phyloP scores from a whole-genome alignment of 2,329 filamentous ascomycete genomes.

The Chaetomium globosum region DNA sequence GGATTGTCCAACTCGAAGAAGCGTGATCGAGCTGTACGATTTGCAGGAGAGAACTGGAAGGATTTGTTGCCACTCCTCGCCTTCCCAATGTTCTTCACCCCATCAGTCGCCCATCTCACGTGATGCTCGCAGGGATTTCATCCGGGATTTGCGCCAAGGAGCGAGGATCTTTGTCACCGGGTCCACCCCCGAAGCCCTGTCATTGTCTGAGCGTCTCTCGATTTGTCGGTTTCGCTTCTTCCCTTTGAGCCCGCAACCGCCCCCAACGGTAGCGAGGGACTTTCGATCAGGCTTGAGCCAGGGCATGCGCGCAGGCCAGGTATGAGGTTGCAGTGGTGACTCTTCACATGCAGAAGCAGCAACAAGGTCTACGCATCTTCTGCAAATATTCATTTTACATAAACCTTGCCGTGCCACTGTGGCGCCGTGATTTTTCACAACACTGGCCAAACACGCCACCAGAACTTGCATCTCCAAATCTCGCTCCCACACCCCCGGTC shows the following conservation, averaged over 20 bases:
- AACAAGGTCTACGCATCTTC: background rate
- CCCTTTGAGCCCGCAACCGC: background rate
- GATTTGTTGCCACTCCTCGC: background rate
- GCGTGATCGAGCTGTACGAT: background rate
- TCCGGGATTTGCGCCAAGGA: background rate
- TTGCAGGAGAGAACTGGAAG: background rate
- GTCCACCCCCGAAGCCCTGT: background rate
- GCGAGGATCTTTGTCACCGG: background rate
- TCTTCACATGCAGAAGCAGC: background rate
- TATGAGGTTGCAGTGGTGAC: background rate
- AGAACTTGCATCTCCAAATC: background rate
- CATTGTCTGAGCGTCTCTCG: background rate
- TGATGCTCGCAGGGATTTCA: background rate
- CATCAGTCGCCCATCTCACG: background rate
- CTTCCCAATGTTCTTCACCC: background rate
- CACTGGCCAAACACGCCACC: background rate
- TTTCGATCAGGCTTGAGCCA: background rate
- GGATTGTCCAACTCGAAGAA: background rate
- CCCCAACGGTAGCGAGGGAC: background rate
- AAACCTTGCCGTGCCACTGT: background rate
- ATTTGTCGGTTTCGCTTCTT: background rate
- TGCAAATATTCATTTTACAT: background rate
- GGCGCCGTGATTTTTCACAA: too few relatives aligned
- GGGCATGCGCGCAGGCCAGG: background rate
- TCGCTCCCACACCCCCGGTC: background rate